phyloP scores from a whole-genome alignment of 495 filamentous ascomycete genomes.

The Aspergillus ostianus region DNA sequence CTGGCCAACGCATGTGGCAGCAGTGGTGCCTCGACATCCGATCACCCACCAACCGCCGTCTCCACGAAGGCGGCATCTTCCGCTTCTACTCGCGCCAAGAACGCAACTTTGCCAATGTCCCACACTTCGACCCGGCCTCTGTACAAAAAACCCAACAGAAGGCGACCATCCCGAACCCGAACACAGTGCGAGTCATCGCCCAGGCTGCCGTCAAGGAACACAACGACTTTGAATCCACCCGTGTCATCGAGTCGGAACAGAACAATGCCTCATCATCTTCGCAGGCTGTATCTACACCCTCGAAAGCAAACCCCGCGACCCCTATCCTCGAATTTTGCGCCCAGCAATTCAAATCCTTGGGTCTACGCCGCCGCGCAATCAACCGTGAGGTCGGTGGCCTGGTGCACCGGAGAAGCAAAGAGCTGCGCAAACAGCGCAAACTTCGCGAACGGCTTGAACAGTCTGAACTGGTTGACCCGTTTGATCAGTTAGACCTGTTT shows the following conservation, averaged over 20 bases:
- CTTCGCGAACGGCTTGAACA: too few species aligned
- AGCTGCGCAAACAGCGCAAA: slow-evolving; percentile 1
- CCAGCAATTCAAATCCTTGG: slow-evolving; percentile 29
- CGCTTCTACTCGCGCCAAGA: slow-evolving; percentile 26
- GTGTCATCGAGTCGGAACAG: too few species aligned
- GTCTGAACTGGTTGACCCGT: too few species aligned
- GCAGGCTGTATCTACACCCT: background rate
- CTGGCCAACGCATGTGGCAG: slow-evolving; percentile 40
- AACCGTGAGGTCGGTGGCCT: slow-evolving; percentile 37
- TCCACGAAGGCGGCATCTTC: slow-evolving; percentile 31
- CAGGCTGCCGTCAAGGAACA: slow-evolving; percentile 38
- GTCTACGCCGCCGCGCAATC: slow-evolving; percentile 31
- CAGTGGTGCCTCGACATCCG: slow-evolving; percentile 40
- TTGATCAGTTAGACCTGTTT: too few species aligned
- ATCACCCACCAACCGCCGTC: slow-evolving; percentile 20
- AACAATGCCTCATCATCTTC: too few species aligned
- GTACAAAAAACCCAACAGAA: slow-evolving; percentile 26
- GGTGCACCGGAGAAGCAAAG: slow-evolving; percentile 22
- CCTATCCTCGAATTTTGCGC: slow-evolving; percentile 40
- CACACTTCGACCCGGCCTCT: slow-evolving; percentile 31
- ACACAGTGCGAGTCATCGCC: slow-evolving; percentile 43
- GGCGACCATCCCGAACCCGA: slow-evolving; percentile 34
- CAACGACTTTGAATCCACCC: slow-evolving; percentile 5
- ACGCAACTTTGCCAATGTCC: slow-evolving; percentile 25
- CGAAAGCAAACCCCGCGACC: slow-evolving; percentile 11